Percentiles rank a stretch among this genome's conserved stretches.
Evolutionary conservation across 352 stramenopile genomes (phyloP).

Genomic region (Phytophthora agathidicida): DNA sequence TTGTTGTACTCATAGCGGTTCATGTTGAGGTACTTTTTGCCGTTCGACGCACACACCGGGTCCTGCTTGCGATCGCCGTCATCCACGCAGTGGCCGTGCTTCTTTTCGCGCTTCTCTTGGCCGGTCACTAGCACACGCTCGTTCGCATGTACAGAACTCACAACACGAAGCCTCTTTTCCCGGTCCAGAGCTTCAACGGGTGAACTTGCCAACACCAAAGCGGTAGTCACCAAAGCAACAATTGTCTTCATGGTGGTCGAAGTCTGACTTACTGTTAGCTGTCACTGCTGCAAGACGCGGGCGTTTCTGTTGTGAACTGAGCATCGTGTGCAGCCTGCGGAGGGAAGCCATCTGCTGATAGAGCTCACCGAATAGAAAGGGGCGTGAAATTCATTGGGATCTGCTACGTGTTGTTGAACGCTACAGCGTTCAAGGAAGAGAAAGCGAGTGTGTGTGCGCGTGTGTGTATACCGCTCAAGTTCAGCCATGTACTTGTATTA

Average conservation of each 20-base stretch:
- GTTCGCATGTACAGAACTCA: slow-evolving; percentile 39
- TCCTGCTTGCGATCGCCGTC: slow-evolving; percentile 49
- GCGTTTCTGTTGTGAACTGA: slow-evolving; percentile 18
- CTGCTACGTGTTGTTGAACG: slow-evolving; percentile 12
- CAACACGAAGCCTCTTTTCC: slow-evolving; percentile 29
- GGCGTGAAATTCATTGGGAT: slow-evolving; percentile 10
- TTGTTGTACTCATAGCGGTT: slow-evolving; percentile 59
- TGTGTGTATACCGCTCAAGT: slow-evolving; percentile 1
- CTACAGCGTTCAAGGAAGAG: slow-evolving; percentile 5
- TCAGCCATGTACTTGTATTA: slow-evolving; percentile 8
- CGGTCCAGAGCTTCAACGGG: slow-evolving; percentile 25
- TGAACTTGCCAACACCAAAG: slow-evolving; percentile 11
- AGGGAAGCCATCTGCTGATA: slow-evolving; percentile 24
- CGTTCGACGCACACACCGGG: slow-evolving; percentile 56
- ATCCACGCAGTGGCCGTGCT: slow-evolving; percentile 29
- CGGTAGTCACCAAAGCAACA: slow-evolving; percentile 1
- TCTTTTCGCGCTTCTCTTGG: slow-evolving; percentile 26
- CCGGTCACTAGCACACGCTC: slow-evolving; percentile 28
- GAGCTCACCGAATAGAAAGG: slow-evolving; percentile 16
- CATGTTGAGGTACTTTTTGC: slow-evolving; percentile 55
- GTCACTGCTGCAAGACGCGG: background rate
- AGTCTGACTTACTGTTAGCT: background rate
- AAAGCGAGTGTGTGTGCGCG: slow-evolving; percentile 5
- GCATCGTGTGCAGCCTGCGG: no score
- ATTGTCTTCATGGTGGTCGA: slow-evolving; percentile 18